phyloP scores from a whole-genome alignment of 192 early-diverging fungal species.

The Linnemannia elongata region DNA sequence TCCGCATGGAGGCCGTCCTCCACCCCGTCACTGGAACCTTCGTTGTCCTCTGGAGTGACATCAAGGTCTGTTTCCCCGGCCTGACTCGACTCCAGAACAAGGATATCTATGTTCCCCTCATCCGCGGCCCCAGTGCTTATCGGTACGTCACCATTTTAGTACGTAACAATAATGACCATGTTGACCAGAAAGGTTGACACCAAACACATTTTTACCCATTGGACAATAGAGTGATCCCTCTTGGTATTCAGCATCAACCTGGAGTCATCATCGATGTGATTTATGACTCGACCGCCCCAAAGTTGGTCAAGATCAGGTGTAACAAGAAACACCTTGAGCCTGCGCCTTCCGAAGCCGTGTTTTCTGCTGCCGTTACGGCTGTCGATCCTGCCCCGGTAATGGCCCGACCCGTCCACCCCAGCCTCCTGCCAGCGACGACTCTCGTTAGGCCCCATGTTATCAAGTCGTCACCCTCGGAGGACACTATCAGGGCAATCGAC shows the following conservation, averaged over 20 bases:
- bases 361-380: no score
- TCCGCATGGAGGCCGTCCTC: slow-evolving; percentile 12
- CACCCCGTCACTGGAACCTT: slow-evolving; percentile 19
- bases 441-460: background rate
- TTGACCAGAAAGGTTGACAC: background rate
- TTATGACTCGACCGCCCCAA: slow-evolving; percentile 7
- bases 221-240: slow-evolving; percentile 20
- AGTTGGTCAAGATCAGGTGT: background rate
- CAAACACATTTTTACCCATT: background rate
- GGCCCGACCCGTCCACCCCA: background rate
- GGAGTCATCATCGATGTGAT: slow-evolving; percentile 32
- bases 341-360: background rate
- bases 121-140: slow-evolving; percentile 25
- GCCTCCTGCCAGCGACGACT: background rate
- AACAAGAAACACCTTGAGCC: background rate
- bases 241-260: slow-evolving; percentile 38
- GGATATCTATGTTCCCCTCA: slow-evolving; percentile 25
- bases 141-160: slow-evolving; percentile 16
- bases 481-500: background rate
- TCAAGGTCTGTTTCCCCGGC: slow-evolving; percentile 43
- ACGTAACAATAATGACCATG: background rate
- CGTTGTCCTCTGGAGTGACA: slow-evolving; percentile 45
- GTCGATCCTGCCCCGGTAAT: background rate
- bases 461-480: background rate
- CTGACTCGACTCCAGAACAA: slow-evolving; percentile 33